Evolutionary conservation across 2,329 filamentous ascomycete species (phyloP).

Genomic region (Colletotrichum cereale): DNA sequence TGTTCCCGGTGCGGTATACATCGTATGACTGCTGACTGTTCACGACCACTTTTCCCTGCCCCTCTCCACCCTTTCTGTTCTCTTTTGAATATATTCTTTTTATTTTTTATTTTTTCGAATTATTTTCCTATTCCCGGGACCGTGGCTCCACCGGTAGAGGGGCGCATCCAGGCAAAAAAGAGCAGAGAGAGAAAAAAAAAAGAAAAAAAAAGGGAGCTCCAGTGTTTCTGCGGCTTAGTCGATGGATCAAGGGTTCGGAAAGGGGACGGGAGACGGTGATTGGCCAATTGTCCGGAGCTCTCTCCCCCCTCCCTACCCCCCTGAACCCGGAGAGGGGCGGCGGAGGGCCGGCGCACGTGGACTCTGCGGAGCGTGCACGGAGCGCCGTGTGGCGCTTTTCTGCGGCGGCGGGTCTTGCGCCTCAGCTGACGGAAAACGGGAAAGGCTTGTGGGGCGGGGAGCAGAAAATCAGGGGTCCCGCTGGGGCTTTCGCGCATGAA

Average conservation of each 20-base stretch:
- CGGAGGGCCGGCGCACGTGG: conserved; percentile 3
- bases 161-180: too few relatives aligned
- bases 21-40: not conserved
- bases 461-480: too few relatives aligned
- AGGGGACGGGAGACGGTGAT: conserved; percentile 4
- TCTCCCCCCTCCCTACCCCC: too few relatives aligned
- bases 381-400: not conserved
- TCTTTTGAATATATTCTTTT: not conserved
- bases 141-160: conserved; percentile 20
- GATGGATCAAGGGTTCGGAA: not conserved
- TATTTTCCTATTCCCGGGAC: not conserved
- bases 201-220: not conserved
- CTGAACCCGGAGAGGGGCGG: not conserved
- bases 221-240: not conserved
- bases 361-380: not conserved
- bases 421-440: not conserved
- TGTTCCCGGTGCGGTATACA: not conserved
- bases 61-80: too few relatives aligned
- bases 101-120: not conserved
- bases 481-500: not conserved
- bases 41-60: not conserved
- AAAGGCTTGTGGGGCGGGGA: not conserved
- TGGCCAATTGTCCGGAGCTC: not conserved
- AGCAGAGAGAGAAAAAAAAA: too few relatives aligned
- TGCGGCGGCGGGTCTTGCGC: too few relatives aligned